phyloP scores from a whole-genome alignment of 2,329 filamentous ascomycete species.

The Venturia asperata region DNA sequence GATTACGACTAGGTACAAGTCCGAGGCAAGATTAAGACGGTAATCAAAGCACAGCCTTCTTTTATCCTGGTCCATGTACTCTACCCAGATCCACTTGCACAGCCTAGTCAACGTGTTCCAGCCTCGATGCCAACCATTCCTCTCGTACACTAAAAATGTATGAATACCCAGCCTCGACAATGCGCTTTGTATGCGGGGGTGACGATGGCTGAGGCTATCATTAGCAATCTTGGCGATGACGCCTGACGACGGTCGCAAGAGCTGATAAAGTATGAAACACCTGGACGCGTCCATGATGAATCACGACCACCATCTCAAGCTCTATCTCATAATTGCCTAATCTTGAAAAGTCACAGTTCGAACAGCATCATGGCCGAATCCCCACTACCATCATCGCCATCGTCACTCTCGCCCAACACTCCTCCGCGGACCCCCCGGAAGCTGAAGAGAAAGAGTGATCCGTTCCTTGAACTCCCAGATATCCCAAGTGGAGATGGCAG shows the following conservation, averaged over 20 bases:
- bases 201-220: not conserved
- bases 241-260: not conserved
- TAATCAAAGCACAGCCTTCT: not conserved
- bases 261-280: not conserved
- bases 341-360: not conserved
- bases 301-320: not conserved
- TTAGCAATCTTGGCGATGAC: not conserved
- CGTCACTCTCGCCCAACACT: not conserved
- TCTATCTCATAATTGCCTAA: not conserved
- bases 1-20: too few relatives aligned
- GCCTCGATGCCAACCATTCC: not conserved
- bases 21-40: not conserved
- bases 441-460: constrained; percentile 20
- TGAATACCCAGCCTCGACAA: not conserved
- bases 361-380: not conserved
- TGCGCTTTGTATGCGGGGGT: not conserved
- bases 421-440: constrained; percentile 1
- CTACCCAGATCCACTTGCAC: not conserved
- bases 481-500: not conserved
- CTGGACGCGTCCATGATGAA: not conserved
- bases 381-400: not conserved
- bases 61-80: not conserved
- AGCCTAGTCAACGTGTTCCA: constrained; percentile 1
- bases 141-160: not conserved
- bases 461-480: constrained; percentile 16